Evolutionary conservation across 129 eudicot species (phyloP).

Genomic region (Flaveria sonorensis): DNA sequence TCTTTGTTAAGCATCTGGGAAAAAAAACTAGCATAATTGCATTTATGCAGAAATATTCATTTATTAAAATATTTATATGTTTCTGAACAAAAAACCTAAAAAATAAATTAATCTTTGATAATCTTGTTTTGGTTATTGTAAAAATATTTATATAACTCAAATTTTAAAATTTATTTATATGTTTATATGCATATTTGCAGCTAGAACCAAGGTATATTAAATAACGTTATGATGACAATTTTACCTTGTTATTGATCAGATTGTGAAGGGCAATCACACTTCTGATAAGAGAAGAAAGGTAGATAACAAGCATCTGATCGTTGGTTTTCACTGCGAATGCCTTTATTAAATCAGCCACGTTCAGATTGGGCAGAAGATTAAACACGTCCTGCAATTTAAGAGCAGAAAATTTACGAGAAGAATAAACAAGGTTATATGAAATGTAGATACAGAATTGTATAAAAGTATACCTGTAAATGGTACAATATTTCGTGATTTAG

Average conservation of each 20-base stretch:
- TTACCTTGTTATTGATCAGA: slow-evolving; percentile 93
- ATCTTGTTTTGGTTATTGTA: not conserved
- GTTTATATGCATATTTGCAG: not conserved
- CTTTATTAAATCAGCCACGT: slow-evolving; percentile 82
- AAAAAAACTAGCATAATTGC: slow-evolving; percentile 19
- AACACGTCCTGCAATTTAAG: slow-evolving; percentile 74
- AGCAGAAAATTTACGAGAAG: not conserved
- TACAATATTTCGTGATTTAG: slow-evolving; percentile 89
- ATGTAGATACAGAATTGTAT: not conserved
- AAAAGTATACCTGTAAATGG: slow-evolving; percentile 73
- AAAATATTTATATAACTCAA: not conserved
- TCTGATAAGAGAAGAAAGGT: slow-evolving; percentile 88
- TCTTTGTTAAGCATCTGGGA: slow-evolving; percentile 97
- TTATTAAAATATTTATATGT: too few relatives aligned
- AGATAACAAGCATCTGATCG: slow-evolving; percentile 96
- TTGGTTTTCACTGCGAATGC: slow-evolving; percentile 97
- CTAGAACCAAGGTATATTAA: not conserved
- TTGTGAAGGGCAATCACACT: slow-evolving; percentile 97
- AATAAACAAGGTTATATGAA: not conserved
- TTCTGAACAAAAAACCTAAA: too few relatives aligned
- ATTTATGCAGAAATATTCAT: not conserved
- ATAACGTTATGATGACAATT: not conserved
- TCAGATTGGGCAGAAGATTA: slow-evolving; percentile 89
- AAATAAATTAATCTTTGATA: not conserved
- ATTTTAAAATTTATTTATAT: not conserved